Base-by-base conservation (phyloP, 352 stramenopile species). In the Peronospora farinosa region DNA sequence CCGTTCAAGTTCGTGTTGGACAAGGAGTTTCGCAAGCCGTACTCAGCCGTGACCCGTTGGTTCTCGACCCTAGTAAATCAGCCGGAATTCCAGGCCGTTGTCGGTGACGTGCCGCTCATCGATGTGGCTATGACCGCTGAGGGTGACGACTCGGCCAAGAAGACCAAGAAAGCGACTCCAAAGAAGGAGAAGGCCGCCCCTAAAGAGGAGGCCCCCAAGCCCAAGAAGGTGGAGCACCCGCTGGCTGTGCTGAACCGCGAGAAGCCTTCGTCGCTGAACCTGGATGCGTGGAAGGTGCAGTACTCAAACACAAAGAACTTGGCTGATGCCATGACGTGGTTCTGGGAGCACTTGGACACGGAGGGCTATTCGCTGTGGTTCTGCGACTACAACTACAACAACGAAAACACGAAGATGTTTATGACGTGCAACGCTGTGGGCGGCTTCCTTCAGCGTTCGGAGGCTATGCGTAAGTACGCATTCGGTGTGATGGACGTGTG, bases 31-130 rank as follows among this genome's bases (percentile, higher is more conserved):
- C 78, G 93, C 54, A 89, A 88, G 57, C 67, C 72, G 33, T 98
- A 86, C 70, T 72, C 75, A 16, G 85, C 80, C 48, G 84, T 98
- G 42, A 74, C 80, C 31, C 75, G 85, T 42, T 98, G 91, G 92
- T 98, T 98, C 67, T 69, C 63, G 31, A 96, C 83, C 42, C 89
- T 85, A 32, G 88, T 97, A n/a, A 94, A 96, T 65, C 86, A 97
- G 70, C 80, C 87, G 10, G 70, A 97, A 64, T 98, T 98, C 74
- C 60, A 78, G 46, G 74, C 85, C 16, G 81, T 98, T 19, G 65
- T 97, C 15, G 95, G 95, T 28, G 84, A 95, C 42, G 90, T 97
- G 46, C 71, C 72, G 19, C 71, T 97, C 30, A 84, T 71, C 56
- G 78, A 92, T 41, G 74, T 85, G 33, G 76, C 79, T 51, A 54